Percentiles rank a stretch among this genome's conserved stretches.
phyloP scores from a whole-genome alignment of 202 grass and related monocot species.

The Setaria viridis region DNA sequence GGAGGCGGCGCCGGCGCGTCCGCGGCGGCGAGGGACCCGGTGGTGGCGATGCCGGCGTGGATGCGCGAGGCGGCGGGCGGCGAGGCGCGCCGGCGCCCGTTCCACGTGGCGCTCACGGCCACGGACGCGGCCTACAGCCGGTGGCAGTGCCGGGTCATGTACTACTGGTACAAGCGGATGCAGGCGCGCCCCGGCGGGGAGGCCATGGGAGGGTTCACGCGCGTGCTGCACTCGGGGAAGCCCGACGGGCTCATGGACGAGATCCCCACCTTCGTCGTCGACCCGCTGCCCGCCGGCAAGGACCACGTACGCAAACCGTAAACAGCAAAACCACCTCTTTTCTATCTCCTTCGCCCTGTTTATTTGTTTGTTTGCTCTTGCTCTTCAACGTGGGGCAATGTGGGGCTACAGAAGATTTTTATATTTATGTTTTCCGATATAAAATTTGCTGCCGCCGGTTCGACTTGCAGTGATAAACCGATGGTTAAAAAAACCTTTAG shows the following conservation, averaged over 20 bases:
- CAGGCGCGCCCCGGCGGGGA: constrained; percentile 58
- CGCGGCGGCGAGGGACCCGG: constrained; percentile 51
- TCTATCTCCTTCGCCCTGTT: background rate
- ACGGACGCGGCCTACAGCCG: constrained; percentile 69
- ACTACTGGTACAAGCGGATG: constrained; percentile 90
- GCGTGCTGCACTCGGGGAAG: constrained; percentile 89
- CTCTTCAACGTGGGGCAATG: constrained; percentile 24
- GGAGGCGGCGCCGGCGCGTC: background rate
- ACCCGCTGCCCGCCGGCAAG: constrained; percentile 79
- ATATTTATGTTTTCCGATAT: background rate
- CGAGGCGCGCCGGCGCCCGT: constrained; percentile 49
- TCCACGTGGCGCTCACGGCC: constrained; percentile 85
- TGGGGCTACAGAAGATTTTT: constrained; percentile 14
- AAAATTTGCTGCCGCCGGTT: constrained; percentile 8
- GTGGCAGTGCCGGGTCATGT: constrained; percentile 93
- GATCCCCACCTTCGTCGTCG: constrained; percentile 93
- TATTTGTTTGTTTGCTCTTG: constrained; percentile 3
- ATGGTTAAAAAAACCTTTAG: background rate
- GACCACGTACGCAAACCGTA: constrained; percentile 62
- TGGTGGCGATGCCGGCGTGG: constrained; percentile 69
- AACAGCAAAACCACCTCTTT: background rate
- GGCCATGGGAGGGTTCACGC: constrained; percentile 98
- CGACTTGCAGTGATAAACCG: background rate
- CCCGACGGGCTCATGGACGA: constrained; percentile 86
- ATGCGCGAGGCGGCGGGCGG: constrained; percentile 39